A percentile compares a stretch with the other conserved stretches of the same genome.
These are phyloP conservation scores for Paracoccidioides brasiliensis DNA, from an alignment of 2,329 filamentous ascomycete species.

Conservation along the genomic window DNA sequence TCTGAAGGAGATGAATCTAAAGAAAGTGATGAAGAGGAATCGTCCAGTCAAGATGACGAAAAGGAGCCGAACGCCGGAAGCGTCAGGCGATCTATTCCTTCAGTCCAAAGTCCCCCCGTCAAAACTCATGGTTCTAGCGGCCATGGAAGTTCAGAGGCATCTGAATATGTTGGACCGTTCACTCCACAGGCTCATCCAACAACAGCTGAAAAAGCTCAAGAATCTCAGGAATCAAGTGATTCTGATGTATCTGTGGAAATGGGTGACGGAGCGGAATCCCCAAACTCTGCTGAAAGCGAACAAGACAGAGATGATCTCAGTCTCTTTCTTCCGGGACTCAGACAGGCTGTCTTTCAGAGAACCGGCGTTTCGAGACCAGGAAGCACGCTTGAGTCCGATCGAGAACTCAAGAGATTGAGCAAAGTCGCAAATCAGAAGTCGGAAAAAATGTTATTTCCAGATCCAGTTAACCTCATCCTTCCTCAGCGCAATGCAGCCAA, in stretches of 20 bases:
- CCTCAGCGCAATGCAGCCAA: slow-evolving; percentile 12
- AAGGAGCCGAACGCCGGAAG: not conserved
- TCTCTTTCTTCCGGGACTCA: slow-evolving; percentile 1
- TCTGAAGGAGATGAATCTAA: not conserved
- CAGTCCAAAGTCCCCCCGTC: not conserved
- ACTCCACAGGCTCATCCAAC: not conserved
- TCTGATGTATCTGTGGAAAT: not conserved
- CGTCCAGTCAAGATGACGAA: not conserved
- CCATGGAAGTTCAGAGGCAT: not conserved
- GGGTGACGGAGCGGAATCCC: not conserved
- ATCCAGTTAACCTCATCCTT: slow-evolving; percentile 3
- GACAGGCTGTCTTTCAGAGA: slow-evolving; percentile 10
- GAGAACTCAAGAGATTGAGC: slow-evolving; percentile 6
- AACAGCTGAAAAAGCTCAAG: not conserved
- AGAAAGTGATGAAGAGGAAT: not conserved
- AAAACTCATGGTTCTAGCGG: not conserved
- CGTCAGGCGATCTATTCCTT: not conserved
- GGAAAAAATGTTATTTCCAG: not conserved
- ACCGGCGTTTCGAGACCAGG: slow-evolving; percentile 11
- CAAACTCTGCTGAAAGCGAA: not conserved
- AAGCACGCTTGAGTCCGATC: not conserved
- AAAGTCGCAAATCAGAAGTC: slow-evolving; percentile 3
- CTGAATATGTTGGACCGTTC: not conserved
- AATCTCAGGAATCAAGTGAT: not conserved
- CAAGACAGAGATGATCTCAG: not conserved